These are phyloP conservation scores for Barnettozyma sp. DNA, from an alignment of 805 yeast species.

Conservation along the genomic window DNA sequence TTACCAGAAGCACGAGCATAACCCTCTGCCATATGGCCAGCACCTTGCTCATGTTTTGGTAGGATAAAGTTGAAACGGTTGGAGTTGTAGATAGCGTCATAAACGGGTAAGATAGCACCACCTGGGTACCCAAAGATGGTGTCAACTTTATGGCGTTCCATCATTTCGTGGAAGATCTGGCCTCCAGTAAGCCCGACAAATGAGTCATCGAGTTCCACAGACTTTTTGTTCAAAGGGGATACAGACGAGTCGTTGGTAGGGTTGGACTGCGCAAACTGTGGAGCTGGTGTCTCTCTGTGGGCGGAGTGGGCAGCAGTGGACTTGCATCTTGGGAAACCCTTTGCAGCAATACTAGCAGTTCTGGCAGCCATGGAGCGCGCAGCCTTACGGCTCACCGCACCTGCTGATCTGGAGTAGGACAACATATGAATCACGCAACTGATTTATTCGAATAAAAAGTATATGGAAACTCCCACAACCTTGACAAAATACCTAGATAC, in stretches of 20 bases:
- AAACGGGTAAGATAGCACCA: conserved; percentile 97
- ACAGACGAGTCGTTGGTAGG: conserved; percentile 6
- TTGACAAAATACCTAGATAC: too few relatives aligned
- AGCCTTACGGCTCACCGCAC: background rate
- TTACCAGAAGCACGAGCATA: conserved; percentile 93
- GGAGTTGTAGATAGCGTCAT: conserved; percentile 92
- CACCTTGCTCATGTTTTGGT: conserved; percentile 98
- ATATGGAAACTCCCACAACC: background rate
- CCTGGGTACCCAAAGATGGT: conserved; percentile 98
- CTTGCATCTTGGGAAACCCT: conserved; percentile 6
- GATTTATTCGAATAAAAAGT: background rate
- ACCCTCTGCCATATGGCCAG: conserved; percentile 99
- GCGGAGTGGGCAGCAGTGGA: conserved; percentile 12
- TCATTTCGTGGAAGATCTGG: conserved; percentile 97
- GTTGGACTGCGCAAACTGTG: conserved; percentile 21
- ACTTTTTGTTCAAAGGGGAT: conserved; percentile 3
- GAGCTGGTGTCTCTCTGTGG: conserved; percentile 24
- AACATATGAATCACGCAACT: too few relatives aligned
- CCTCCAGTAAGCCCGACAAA: conserved; percentile 97
- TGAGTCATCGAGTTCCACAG: conserved; percentile 60
- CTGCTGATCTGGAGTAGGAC: conserved; percentile 1
- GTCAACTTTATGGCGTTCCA: conserved; percentile 92
- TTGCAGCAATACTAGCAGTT: conserved; percentile 3
- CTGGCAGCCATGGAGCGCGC: background rate
- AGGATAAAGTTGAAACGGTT: conserved; percentile 82